Conservation (phyloP, 2,329 filamentous ascomycete genomes). For the Xylariaceae sp. region DNA sequence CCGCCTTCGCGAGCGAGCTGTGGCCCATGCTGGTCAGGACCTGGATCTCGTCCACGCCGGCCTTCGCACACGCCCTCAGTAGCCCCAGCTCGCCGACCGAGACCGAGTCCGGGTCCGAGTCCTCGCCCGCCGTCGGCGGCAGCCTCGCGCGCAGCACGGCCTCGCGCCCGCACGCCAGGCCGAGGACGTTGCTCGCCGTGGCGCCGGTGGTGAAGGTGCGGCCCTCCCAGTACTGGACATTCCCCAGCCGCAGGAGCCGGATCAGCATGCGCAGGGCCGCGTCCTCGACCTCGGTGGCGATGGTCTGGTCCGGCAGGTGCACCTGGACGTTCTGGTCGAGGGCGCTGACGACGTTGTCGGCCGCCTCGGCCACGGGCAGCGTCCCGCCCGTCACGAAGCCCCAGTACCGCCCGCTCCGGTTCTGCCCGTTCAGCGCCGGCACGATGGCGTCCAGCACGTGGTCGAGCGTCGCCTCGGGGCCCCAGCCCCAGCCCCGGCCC, state of each 20-base stretch:
- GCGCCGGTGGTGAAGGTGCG: slow-evolving; percentile 52
- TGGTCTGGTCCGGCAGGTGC: slow-evolving; percentile 68
- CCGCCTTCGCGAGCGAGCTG: slow-evolving; percentile 77
- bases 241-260: slow-evolving; percentile 55
- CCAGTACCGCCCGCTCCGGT: slow-evolving; percentile 64
- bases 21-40: slow-evolving; percentile 77
- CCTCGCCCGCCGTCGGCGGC: slow-evolving; percentile 6
- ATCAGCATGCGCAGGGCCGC: slow-evolving; percentile 62
- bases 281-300: slow-evolving; percentile 71
- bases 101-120: slow-evolving; percentile 13
- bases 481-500: slow-evolving; percentile 27
- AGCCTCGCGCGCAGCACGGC: slow-evolving; percentile 40
- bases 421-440: slow-evolving; percentile 59
- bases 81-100: slow-evolving; percentile 65
- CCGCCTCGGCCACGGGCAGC: slow-evolving; percentile 71
- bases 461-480: slow-evolving; percentile 24
- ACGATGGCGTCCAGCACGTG: slow-evolving; percentile 41
- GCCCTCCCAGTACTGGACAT: slow-evolving; percentile 52
- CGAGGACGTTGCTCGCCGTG: slow-evolving; percentile 76
- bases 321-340: slow-evolving; percentile 81
- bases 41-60: slow-evolving; percentile 61
- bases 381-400: slow-evolving; percentile 82
- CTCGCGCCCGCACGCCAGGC: slow-evolving; percentile 61
- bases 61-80: slow-evolving; percentile 53
- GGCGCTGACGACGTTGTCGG: slow-evolving; percentile 74